phyloP scores from a whole-genome alignment of 495 filamentous ascomycete species.

The Pyronema omphalodes region DNA sequence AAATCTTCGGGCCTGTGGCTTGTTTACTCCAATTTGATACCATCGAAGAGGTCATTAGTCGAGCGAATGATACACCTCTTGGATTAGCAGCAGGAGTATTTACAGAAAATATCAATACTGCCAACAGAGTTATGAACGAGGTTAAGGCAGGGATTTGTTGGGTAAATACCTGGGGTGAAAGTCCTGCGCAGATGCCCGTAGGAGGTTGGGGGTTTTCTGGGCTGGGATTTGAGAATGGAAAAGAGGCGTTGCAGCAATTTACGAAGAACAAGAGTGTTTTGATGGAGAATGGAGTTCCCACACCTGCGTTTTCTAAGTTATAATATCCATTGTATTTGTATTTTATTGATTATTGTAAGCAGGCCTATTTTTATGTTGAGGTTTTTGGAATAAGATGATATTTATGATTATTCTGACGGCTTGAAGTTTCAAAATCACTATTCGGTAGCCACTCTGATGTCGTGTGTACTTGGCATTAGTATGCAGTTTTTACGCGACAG shows the following conservation, averaged over 20 bases:
- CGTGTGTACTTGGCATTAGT: too few relatives aligned
- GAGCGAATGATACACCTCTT: conserved; percentile 71
- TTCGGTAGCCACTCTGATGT: too few relatives aligned
- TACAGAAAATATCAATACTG: conserved; percentile 56
- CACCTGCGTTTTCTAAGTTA: conserved; percentile 5
- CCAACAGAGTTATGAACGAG: conserved; percentile 52
- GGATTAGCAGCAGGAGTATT: conserved; percentile 80
- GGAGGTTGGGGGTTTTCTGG: conserved; percentile 34
- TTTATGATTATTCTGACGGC: too few relatives aligned
- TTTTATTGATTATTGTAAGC: too few relatives aligned
- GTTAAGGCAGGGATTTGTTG: conserved; percentile 58
- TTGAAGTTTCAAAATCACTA: too few relatives aligned
- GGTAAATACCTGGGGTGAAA: conserved; percentile 33
- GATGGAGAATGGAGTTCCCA: conserved; percentile 2
- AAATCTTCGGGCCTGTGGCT: conserved; percentile 73
- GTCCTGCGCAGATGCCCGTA: conserved; percentile 34
- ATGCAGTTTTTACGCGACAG: too few relatives aligned
- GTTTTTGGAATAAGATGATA: too few relatives aligned
- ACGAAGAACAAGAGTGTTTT: conserved; percentile 4
- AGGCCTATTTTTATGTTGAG: too few relatives aligned
- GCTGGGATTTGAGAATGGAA: conserved; percentile 24
- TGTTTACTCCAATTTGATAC: conserved; percentile 47
- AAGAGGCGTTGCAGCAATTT: conserved; percentile 4
- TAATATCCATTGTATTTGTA: neutral
- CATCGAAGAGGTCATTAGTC: conserved; percentile 50